Evolutionary conservation across 2,329 filamentous ascomycete species (phyloP).

Genomic region (Trichoderma aggressivum): DNA sequence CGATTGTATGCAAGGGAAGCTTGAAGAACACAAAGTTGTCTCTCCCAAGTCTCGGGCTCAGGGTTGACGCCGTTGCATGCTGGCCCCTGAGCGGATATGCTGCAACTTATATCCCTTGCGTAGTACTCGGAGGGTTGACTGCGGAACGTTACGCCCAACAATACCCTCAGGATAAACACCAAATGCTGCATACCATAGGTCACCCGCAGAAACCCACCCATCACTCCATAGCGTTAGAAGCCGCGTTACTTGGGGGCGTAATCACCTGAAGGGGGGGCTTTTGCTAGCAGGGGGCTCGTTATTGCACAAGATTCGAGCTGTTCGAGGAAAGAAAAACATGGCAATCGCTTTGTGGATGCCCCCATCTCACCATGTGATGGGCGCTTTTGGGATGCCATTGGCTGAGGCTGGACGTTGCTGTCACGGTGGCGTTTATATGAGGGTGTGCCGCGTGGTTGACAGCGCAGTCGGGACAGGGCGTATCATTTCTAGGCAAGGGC

Average conservation of each 20-base stretch:
- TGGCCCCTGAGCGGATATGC: background rate
- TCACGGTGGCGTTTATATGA: slow-evolving; percentile 1
- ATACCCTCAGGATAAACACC: background rate
- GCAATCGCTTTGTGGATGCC: background rate
- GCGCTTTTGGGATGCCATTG: background rate
- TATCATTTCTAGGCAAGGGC: background rate
- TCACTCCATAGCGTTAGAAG: background rate
- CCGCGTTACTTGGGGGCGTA: background rate
- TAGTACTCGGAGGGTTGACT: background rate
- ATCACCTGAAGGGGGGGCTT: background rate
- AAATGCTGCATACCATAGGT: background rate
- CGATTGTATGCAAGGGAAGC: background rate
- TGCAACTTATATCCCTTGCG: background rate
- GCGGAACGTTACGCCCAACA: background rate
- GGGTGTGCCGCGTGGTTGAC: background rate
- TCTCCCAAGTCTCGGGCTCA: background rate
- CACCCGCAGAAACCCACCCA: background rate
- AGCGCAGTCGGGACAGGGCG: background rate
- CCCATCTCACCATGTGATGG: background rate
- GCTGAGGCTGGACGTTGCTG: background rate
- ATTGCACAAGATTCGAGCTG: background rate
- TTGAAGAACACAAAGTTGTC: background rate
- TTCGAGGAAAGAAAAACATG: background rate
- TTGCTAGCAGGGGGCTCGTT: background rate
- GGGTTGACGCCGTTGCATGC: background rate